Base-by-base conservation (phyloP, 352 stramenopile species). In the Phytopythium oedochilum region DNA sequence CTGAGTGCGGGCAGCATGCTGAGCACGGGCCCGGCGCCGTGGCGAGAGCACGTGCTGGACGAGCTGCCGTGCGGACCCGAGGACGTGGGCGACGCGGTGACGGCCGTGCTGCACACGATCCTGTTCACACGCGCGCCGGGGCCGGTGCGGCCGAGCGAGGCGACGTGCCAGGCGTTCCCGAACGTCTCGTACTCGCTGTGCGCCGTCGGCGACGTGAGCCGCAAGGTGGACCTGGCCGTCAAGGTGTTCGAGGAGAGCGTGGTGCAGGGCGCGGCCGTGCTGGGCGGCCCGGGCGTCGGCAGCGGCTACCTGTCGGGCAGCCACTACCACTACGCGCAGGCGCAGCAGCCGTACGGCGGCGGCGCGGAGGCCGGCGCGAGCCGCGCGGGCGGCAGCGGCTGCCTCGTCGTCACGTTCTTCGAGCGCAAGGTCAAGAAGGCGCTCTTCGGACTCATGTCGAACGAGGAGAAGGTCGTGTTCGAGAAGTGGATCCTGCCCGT, bases 391-490 rank as follows among this genome's bases (percentile, higher is more conserved):
- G 64, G 57, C 23, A 70, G 57, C 53, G 78, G 81, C 10, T 88
- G 67, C 46, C 51, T 93, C 29, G 75, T 77, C 20, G 75, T 94
- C 28, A 72, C 73, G 5, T 94, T 94, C 55, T 94, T 89, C 26
- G 79, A 92, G 57, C 68, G 78, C 2, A 89, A 88, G 55, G 75
- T 92, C 47, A 90, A 90, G 64, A 92, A 89, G 46, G 79, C 83
- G 29, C 63, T 94, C 20, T 94, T 94, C 28, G 82, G 79, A 10
- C 68, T 94, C 43, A 89, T 92, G 73, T 88, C 80, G 10, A 94
- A 89, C 38, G 83, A 94, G 64, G 83, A 91, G 62, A 91, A 91
- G 61, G 71, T 85, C 36, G 64, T 86, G n/a, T 94, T 88, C 56
- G 83, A 94, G 57, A 90, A 94, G 56, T 93, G 83, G 83, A 61